These are phyloP conservation scores for Lasiosphaeria ovina DNA, from an alignment of 495 filamentous ascomycete genomes.

Conservation along the genomic window DNA sequence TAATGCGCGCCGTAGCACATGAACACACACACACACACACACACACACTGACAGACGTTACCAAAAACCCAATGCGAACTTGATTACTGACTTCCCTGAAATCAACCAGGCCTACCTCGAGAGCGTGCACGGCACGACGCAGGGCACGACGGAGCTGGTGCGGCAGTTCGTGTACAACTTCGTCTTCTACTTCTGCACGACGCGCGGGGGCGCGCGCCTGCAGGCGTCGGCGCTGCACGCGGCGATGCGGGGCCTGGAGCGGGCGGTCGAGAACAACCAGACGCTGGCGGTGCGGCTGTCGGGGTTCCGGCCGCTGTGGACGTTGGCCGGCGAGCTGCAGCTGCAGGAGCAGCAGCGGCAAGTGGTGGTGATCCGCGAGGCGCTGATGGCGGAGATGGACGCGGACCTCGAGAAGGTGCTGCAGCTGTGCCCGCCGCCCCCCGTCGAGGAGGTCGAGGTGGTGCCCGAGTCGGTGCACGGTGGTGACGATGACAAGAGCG, in stretches of 20 bases:
- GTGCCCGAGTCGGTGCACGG: too few species aligned
- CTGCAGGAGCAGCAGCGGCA: neutral
- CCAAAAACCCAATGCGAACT: neutral
- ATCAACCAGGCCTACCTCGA: neutral
- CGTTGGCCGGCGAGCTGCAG: neutral
- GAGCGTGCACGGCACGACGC: neutral
- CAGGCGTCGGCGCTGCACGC: neutral
- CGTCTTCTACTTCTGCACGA: constrained; percentile 13
- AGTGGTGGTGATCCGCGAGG: neutral
- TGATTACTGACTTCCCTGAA: too few species aligned
- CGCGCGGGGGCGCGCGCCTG: neutral
- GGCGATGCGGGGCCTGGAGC: neutral
- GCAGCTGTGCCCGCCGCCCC: too few species aligned
- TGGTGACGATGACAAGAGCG: too few species aligned
- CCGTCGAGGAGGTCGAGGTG: too few species aligned
- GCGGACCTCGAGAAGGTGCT: neutral
- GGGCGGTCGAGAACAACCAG: constrained; percentile 4
- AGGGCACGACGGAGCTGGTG: neutral
- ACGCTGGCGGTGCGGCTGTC: constrained; percentile 1
- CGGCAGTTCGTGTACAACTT: constrained; percentile 9
- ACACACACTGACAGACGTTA: too few species aligned
- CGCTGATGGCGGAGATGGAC: neutral
- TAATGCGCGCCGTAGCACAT: too few species aligned
- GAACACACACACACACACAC: too few species aligned
- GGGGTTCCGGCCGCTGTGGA: constrained; percentile 2